Percentiles rank a stretch among this genome's conserved stretches.
Evolutionary conservation across 768 basidiomycete genomes (phyloP).

Genomic region (Russula abietina): DNA sequence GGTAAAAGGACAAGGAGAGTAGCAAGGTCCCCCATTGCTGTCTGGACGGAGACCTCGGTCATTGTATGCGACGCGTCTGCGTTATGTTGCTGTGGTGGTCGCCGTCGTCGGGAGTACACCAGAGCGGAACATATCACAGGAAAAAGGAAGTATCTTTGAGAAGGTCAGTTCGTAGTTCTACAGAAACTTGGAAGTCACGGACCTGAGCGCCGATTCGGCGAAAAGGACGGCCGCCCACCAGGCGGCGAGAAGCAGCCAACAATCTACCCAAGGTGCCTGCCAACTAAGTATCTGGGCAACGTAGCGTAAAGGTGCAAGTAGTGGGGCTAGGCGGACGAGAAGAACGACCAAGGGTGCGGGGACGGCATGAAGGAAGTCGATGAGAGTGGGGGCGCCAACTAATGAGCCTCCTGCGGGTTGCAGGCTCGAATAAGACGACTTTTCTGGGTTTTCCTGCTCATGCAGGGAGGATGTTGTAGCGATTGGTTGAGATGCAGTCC

Average conservation of each 20-base stretch:
- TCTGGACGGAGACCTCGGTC: conserved; percentile 51
- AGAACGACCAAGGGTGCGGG: conserved; percentile 56
- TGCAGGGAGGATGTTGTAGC: neutral
- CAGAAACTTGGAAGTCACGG: conserved; percentile 8
- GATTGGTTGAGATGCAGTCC: conserved; percentile 12
- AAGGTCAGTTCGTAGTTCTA: neutral
- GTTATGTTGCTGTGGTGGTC: conserved; percentile 2
- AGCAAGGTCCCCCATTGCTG: conserved; percentile 58
- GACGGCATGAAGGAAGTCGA: conserved; percentile 51
- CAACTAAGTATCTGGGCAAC: conserved; percentile 50
- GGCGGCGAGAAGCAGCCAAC: conserved; percentile 56
- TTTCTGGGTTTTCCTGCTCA: neutral
- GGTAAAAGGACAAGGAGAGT: conserved; percentile 58
- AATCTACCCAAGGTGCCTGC: conserved; percentile 51
- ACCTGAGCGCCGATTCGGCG: conserved; percentile 41
- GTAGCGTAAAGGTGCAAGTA: conserved; percentile 41
- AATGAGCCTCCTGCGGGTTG: conserved; percentile 4
- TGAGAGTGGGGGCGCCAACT: conserved; percentile 23
- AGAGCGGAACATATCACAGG: conserved; percentile 39
- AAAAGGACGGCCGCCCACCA: conserved; percentile 81
- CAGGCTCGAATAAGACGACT: neutral
- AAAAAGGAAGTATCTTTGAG: conserved; percentile 58
- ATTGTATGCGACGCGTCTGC: conserved; percentile 31
- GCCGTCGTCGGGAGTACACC: conserved; percentile 31
- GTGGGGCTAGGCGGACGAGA: conserved; percentile 57